These are phyloP conservation scores for Ramaria rubella DNA, from an alignment of 768 basidiomycete genomes.

Conservation along the genomic window DNA sequence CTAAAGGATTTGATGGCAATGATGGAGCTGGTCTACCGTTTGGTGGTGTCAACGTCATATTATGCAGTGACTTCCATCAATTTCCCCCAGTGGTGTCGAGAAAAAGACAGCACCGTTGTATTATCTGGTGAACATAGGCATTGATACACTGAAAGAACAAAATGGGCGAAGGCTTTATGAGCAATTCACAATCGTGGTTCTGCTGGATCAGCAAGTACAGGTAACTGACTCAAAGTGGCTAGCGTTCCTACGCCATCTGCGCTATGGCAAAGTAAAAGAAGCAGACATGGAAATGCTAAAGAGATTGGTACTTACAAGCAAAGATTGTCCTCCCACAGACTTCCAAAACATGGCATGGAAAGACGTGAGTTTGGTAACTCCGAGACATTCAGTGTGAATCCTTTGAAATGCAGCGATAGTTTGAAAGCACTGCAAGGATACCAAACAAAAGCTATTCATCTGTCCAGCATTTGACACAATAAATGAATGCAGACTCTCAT, in stretches of 20 bases:
- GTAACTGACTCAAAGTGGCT: slow-evolving; percentile 27
- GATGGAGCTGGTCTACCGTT: not conserved
- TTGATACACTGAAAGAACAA: not conserved
- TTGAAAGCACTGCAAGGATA: slow-evolving; percentile 21
- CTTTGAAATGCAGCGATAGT: slow-evolving; percentile 32
- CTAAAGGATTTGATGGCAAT: not conserved
- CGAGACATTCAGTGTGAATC: slow-evolving; percentile 28
- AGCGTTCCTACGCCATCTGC: slow-evolving; percentile 23
- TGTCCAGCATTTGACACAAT: slow-evolving; percentile 27
- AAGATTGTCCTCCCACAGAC: slow-evolving; percentile 12
- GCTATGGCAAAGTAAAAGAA: slow-evolving; percentile 20
- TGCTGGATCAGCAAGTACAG: slow-evolving; percentile 31
- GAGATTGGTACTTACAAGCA: slow-evolving; percentile 18
- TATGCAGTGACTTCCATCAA: slow-evolving; percentile 40
- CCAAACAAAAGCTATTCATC: slow-evolving; percentile 20
- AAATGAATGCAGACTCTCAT: slow-evolving; percentile 1
- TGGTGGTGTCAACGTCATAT: slow-evolving; percentile 31
- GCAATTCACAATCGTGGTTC: slow-evolving; percentile 29
- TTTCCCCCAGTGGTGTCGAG: slow-evolving; percentile 35
- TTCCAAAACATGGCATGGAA: slow-evolving; percentile 27
- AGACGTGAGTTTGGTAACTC: slow-evolving; percentile 29
- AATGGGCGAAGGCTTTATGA: slow-evolving; percentile 22
- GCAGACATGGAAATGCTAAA: slow-evolving; percentile 26
- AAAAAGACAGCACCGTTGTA: slow-evolving; percentile 20
- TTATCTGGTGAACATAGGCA: not conserved